Evolutionary conservation across 345 rosid genomes (phyloP).

Genomic region (Gynandropsis gynandra): DNA sequence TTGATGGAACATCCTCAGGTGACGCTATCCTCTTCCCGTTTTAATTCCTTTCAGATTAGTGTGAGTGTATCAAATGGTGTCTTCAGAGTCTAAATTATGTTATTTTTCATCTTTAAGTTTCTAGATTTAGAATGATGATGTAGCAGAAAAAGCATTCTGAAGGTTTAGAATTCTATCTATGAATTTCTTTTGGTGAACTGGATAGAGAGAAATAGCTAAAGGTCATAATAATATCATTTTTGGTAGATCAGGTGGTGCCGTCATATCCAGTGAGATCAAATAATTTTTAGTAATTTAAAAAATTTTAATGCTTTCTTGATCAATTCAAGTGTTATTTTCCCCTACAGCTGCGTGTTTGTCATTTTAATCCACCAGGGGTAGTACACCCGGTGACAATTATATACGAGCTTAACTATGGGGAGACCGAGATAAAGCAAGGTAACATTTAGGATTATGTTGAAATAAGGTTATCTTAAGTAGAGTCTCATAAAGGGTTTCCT

Average conservation of each 20-base stretch:
- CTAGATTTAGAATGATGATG: no score
- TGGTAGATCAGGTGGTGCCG: neutral
- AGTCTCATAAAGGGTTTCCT: neutral
- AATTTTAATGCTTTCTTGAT: slow-evolving; percentile 1
- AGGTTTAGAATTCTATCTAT: no score
- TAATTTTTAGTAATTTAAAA: neutral
- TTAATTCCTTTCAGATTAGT: neutral
- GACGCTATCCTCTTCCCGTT: neutral
- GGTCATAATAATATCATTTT: no score
- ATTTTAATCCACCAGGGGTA: slow-evolving; percentile 64
- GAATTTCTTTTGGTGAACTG: no score
- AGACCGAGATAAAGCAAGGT: slow-evolving; percentile 93
- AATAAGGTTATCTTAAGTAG: neutral
- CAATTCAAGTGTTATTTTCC: slow-evolving; percentile 18
- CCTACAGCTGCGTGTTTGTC: slow-evolving; percentile 61
- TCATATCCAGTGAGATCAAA: neutral
- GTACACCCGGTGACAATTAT: slow-evolving; percentile 70
- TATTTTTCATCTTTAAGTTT: no score
- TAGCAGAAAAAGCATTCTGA: no score
- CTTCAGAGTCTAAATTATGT: neutral
- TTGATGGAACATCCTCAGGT: slow-evolving; percentile 59
- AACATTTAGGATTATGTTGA: neutral
- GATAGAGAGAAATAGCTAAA: no score
- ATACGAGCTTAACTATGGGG: slow-evolving; percentile 87
- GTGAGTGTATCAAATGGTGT: neutral